Evolutionary conservation across 352 stramenopile genomes (phyloP), one percentile per base, ranked within the genome.

Genomic region (Pythium chondricola): DNA sequence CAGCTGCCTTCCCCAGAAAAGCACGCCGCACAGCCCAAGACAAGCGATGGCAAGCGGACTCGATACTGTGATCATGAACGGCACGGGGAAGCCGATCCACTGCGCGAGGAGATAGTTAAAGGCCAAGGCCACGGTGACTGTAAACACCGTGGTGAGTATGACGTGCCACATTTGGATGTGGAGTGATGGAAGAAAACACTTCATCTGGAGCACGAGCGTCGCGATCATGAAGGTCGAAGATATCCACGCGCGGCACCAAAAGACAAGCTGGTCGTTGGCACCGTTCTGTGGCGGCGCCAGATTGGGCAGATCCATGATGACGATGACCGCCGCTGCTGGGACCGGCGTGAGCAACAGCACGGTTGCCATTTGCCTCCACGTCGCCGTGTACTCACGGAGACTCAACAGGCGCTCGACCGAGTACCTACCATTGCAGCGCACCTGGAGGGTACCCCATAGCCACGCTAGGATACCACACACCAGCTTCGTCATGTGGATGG

Each of bases 31-130:
- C 2, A 33, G 6, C 16, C 30, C 33, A 22, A 71, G 18, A 26
- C 58, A 54, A 30, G 60, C 47, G 42, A 65, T 58, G 6, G 48
- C 52, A 25, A 63, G 54, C 1, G 44, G 35, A 5, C 46, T 60
- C 0, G 49, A 50, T 16, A 70, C 36, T 9, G 63, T 43, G 2
- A 74, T 52, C 14, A 10, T 22, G n/a, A 52, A 52, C 17, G 44
- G 44, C 13, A 52, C 13, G 10, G 44, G 44, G 33, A 43, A 52
- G 4, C 44, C 44, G 24, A 52, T 20, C 13, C 24, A 2, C 7
- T 26, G 6, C 17, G 38, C 38, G 20, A 44, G 5, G 5, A 11
- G 17, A 21, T 30, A 20, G 17, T 14, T 21, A 30, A 16, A 44
- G 16, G 20, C 18, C n/a, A 21, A 29, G 17, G 25, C 38, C 4